Conservation (phyloP, 2,329 filamentous ascomycete species). For the Rutstroemia sp. region DNA sequence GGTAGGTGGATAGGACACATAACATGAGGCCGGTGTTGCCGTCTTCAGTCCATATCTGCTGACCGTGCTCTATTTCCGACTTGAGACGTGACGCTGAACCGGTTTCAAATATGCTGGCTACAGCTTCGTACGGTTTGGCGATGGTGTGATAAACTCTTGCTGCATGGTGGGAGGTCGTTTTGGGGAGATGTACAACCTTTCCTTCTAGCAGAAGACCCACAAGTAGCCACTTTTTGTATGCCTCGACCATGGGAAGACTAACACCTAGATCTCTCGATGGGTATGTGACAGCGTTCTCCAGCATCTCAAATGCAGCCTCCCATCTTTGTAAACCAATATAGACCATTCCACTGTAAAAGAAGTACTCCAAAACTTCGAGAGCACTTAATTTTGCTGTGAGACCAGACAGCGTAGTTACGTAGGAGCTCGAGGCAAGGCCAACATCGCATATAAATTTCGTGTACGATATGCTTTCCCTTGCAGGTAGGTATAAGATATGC, state of each 20-base stretch:
- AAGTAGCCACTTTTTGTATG: constrained; percentile 87
- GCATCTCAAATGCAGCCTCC: constrained; percentile 51
- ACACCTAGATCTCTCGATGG: constrained; percentile 55
- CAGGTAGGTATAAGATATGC: constrained; percentile 58
- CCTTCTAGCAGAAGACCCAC: constrained; percentile 66
- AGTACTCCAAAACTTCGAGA: constrained; percentile 57
- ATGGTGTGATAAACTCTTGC: constrained; percentile 50
- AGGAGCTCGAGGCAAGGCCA: constrained; percentile 41
- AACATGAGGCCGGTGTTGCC: constrained; percentile 64
- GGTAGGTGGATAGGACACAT: constrained; percentile 63
- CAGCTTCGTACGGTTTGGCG: constrained; percentile 60
- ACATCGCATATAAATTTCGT: constrained; percentile 39
- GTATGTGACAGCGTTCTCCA: constrained; percentile 59
- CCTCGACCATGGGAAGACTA: constrained; percentile 77
- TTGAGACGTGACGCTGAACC: constrained; percentile 51
- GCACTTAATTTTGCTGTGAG: constrained; percentile 48
- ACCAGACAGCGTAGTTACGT: constrained; percentile 51
- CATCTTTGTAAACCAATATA: constrained; percentile 56
- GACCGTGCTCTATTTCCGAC: constrained; percentile 53
- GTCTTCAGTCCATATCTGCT: constrained; percentile 59
- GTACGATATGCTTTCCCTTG: constrained; percentile 30
- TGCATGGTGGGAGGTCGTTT: constrained; percentile 44
- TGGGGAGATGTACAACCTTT: constrained; percentile 46
- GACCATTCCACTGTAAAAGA: constrained; percentile 55
- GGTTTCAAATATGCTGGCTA: constrained; percentile 62